Conservation (phyloP, 305 asterid genomes). For the Coffea humblotiana region DNA sequence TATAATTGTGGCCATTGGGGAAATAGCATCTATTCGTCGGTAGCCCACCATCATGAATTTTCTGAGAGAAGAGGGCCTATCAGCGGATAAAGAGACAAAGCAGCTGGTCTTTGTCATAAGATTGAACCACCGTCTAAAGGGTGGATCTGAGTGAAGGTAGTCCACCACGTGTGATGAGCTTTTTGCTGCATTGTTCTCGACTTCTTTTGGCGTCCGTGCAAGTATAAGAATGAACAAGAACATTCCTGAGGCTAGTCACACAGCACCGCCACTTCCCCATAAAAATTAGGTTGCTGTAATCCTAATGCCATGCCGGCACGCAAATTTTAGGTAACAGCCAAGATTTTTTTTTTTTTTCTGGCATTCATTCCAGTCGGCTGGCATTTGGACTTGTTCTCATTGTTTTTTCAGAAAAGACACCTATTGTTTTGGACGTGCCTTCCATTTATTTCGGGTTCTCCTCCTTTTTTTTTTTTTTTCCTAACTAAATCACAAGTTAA, state of each 20-base stretch:
- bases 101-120: constrained; percentile 21
- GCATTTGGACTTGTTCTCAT: background rate
- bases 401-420: background rate
- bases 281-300: background rate
- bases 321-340: background rate
- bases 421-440: background rate
- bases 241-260: background rate
- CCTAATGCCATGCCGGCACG: constrained; percentile 9
- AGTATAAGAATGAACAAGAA: too few relatives aligned
- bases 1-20: background rate
- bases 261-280: background rate
- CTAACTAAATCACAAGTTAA: too few relatives aligned
- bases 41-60: constrained; percentile 15
- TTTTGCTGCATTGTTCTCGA: too few relatives aligned
- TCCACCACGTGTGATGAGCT: constrained; percentile 16
- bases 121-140: constrained; percentile 15
- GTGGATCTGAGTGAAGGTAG: background rate
- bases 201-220: too few relatives aligned
- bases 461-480: too few relatives aligned
- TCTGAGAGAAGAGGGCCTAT: constrained; percentile 2
- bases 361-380: background rate
- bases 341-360: background rate
- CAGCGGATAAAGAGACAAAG: constrained; percentile 15
- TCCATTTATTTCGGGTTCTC: background rate
- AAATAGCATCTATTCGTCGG: background rate